Conservation (phyloP, 306 rosid species). For the Argentina anserina region DNA sequence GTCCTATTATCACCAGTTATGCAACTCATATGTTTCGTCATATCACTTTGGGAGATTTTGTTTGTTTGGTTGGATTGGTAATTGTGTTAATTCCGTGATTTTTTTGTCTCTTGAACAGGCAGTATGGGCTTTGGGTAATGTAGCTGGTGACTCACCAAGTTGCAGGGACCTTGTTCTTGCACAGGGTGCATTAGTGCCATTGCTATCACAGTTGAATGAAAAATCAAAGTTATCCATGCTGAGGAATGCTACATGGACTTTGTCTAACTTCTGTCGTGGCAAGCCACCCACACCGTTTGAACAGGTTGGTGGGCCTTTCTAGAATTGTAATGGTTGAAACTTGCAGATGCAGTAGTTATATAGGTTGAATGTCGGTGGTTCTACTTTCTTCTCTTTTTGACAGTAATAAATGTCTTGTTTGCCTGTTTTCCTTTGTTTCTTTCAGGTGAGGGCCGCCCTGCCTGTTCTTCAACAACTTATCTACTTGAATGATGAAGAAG, state of each 20-base stretch:
- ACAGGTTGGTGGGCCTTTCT: constrained; percentile 32
- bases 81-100: not conserved
- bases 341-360: not conserved
- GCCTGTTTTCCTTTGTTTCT: constrained; percentile 12
- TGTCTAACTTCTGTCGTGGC: constrained; percentile 64
- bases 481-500: constrained; percentile 53
- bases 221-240: constrained; percentile 53
- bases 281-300: constrained; percentile 59
- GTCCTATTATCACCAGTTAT: not conserved
- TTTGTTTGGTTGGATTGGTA: not conserved
- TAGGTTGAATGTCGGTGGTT: not conserved
- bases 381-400: not conserved
- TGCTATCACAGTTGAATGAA: constrained; percentile 47
- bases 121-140: constrained; percentile 60
- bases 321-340: not conserved
- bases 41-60: not conserved
- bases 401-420: not conserved
- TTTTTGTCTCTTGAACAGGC: constrained; percentile 38
- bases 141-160: constrained; percentile 64
- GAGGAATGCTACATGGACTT: constrained; percentile 62
- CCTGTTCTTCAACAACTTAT: constrained; percentile 52
- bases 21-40: not conserved
- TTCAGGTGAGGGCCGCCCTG: constrained; percentile 61
- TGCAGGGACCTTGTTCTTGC: constrained; percentile 60
- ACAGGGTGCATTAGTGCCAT: constrained; percentile 52